phyloP scores from a whole-genome alignment of 768 basidiomycete genomes.

The Russula compacta region DNA sequence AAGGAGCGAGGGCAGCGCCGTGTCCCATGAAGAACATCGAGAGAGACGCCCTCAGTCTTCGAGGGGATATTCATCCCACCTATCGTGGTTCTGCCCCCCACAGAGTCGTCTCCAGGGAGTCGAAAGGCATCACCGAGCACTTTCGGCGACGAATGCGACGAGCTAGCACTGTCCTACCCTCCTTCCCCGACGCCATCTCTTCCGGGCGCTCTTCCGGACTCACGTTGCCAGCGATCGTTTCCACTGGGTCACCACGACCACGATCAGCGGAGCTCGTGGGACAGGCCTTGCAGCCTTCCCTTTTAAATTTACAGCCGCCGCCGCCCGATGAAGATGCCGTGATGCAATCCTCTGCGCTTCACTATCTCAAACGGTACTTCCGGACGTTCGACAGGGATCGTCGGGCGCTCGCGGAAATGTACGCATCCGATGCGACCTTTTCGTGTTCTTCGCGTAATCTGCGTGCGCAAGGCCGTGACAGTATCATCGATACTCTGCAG shows the following conservation, averaged over 20 bases:
- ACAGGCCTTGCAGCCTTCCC: background rate
- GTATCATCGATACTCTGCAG: background rate
- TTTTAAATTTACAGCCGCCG: background rate
- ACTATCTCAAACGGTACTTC: slow-evolving; percentile 3
- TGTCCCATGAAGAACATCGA: background rate
- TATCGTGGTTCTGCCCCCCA: background rate
- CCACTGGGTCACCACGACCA: background rate
- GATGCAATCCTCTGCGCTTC: slow-evolving; percentile 1
- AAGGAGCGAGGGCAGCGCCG: background rate
- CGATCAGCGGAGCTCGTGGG: background rate
- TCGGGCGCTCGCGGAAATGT: slow-evolving; percentile 1
- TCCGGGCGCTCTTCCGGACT: background rate
- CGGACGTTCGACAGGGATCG: slow-evolving; percentile 12
- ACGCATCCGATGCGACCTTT: slow-evolving; percentile 7
- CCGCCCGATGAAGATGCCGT: background rate
- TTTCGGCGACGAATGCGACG: slow-evolving; percentile 6
- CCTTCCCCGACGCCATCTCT: background rate
- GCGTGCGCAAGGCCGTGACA: slow-evolving; percentile 4
- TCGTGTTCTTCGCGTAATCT: slow-evolving; percentile 8
- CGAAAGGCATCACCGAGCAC: background rate
- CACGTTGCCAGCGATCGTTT: background rate
- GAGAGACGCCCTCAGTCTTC: background rate
- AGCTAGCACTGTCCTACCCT: slow-evolving; percentile 9
- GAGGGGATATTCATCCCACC: background rate
- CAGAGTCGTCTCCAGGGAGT: background rate